Evolutionary conservation across 202 grass and related monocot genomes (phyloP).

Genomic region (Carex sylvatica): DNA sequence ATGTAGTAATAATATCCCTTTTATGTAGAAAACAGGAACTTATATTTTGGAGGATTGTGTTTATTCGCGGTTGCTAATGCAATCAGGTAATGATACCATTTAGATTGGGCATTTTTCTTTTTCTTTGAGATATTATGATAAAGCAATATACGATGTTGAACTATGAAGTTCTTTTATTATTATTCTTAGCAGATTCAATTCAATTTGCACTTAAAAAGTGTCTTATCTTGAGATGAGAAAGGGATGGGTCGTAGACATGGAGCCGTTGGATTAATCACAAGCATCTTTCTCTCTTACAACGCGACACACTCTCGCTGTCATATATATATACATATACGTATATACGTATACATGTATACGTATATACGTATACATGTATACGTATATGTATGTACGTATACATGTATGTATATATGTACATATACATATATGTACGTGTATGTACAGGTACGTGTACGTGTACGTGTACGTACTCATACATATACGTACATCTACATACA

Average conservation of each 20-base stretch:
- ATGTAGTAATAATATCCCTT: too few relatives aligned
- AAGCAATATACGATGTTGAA: background rate
- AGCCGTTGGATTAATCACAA: background rate
- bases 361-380: too few relatives aligned
- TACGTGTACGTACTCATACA: too few relatives aligned
- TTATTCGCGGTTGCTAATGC: background rate
- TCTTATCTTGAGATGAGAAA: background rate
- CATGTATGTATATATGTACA: too few relatives aligned
- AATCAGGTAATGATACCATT: background rate
- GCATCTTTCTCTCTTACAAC: background rate
- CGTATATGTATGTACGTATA: too few relatives aligned
- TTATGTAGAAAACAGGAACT: background rate
- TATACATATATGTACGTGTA: too few relatives aligned
- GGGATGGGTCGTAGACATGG: background rate
- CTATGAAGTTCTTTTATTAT: background rate
- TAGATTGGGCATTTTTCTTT: background rate
- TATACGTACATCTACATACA: too few relatives aligned
- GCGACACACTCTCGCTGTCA: too few relatives aligned
- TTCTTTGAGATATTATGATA: background rate
- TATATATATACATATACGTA: too few relatives aligned
- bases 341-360: too few relatives aligned
- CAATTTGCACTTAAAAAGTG: background rate
- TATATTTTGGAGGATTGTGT: background rate
- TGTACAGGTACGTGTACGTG: too few relatives aligned
- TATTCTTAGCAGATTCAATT: background rate